A percentile compares a stretch with the other conserved stretches of the same genome.
Evolutionary conservation across 305 asterid species (phyloP).

Genomic region (Fraxinus sp.): DNA sequence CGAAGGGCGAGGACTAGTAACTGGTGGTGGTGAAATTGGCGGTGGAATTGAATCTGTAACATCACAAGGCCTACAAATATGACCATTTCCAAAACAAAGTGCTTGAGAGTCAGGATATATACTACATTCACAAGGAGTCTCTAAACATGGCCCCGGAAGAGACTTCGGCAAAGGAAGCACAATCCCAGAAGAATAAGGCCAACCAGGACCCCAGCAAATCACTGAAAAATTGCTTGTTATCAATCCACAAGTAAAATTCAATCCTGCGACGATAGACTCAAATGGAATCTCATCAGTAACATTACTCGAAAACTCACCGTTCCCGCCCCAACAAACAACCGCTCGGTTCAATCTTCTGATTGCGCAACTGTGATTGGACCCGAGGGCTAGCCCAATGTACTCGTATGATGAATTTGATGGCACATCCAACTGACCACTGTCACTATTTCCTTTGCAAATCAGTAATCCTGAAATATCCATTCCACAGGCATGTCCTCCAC

Average conservation of each 20-base stretch:
- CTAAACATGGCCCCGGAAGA: conserved; percentile 79
- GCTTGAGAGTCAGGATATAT: conserved; percentile 61
- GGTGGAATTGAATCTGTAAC: conserved; percentile 25
- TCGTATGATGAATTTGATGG: conserved; percentile 45
- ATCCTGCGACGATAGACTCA: conserved; percentile 75
- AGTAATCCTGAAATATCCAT: conserved; percentile 45
- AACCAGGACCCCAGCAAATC: conserved; percentile 93
- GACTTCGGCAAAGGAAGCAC: conserved; percentile 50
- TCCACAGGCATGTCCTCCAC: conserved; percentile 83
- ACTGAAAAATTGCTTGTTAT: conserved; percentile 65
- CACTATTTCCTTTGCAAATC: conserved; percentile 64
- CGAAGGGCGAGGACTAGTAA: conserved; percentile 26
- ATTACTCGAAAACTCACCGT: conserved; percentile 37
- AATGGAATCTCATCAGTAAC: conserved; percentile 40
- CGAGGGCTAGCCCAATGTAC: conserved; percentile 59
- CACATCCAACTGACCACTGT: conserved; percentile 49
- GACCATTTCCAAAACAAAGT: conserved; percentile 74
- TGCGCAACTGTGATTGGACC: conserved; percentile 73
- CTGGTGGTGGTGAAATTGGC: conserved; percentile 25
- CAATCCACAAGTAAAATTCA: conserved; percentile 78
- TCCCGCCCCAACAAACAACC: conserved; percentile 84
- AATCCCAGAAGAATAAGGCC: conserved; percentile 42
- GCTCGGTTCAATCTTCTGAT: conserved; percentile 52
- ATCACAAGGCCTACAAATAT: conserved; percentile 79
- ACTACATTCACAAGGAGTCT: conserved; percentile 54